These are phyloP conservation scores for Solanum neorickii DNA, from an alignment of 257 asterid genomes.

Conservation along the genomic window DNA sequence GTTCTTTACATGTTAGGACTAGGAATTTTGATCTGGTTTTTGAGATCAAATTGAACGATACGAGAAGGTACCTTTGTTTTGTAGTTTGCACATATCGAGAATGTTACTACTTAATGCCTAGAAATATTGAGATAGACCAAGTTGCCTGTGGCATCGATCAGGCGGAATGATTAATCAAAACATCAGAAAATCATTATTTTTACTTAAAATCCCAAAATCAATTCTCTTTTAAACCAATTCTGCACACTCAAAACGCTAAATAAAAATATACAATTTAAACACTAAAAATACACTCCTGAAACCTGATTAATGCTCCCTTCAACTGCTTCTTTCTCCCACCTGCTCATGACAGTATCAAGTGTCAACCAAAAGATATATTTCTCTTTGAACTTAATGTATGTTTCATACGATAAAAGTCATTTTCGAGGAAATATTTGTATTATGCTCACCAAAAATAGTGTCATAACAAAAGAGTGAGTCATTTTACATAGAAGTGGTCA, in stretches of 20 bases:
- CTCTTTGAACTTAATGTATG: too few relatives aligned
- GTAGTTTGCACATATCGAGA: too few relatives aligned
- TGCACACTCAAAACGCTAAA: background rate
- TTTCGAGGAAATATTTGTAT: background rate
- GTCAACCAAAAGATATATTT: background rate
- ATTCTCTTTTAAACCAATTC: background rate
- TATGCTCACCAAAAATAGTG: too few relatives aligned
- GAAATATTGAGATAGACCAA: too few relatives aligned
- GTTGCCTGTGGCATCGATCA: too few relatives aligned
- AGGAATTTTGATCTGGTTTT: too few relatives aligned
- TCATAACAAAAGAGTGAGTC: background rate
- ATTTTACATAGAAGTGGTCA: background rate
- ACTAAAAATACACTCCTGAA: background rate
- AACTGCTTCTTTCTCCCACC: background rate
- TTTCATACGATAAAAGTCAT: background rate
- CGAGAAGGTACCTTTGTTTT: too few relatives aligned
- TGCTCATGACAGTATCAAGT: background rate
- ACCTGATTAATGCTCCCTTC: too few relatives aligned
- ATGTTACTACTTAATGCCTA: too few relatives aligned
- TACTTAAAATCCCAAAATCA: background rate
- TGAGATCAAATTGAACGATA: too few relatives aligned
- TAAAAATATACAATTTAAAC: background rate
- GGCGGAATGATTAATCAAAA: background rate
- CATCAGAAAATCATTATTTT: background rate
- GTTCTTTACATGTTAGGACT: too few relatives aligned